Percentiles rank a stretch among this genome's conserved stretches.
Conservation (phyloP, 306 rosid genomes). For the Oemleria cerasiformis region DNA sequence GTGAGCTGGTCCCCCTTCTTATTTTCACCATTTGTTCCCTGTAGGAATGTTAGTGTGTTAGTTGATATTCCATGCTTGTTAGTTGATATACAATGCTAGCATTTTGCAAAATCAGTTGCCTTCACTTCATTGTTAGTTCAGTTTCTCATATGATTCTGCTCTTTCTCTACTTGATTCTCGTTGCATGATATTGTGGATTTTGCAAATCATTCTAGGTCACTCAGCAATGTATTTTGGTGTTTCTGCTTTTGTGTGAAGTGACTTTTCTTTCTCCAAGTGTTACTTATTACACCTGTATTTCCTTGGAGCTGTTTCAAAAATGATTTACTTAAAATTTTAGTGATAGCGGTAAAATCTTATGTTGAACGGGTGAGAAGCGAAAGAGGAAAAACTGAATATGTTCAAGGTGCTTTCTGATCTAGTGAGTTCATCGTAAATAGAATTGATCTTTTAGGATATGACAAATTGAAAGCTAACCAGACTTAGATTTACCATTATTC, state of each 20-base stretch:
- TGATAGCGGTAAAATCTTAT: not conserved
- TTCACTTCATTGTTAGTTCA: not conserved
- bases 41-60: not conserved
- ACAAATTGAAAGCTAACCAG: not conserved
- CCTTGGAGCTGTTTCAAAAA: not conserved
- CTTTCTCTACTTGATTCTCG: not conserved
- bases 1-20: slow-evolving; percentile 29
- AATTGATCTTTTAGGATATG: too few species aligned
- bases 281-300: too few species aligned
- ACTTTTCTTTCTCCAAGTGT: not conserved
- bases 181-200: not conserved
- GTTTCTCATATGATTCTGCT: not conserved
- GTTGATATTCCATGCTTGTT: not conserved
- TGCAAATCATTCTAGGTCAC: not conserved
- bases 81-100: not conserved
- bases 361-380: not conserved
- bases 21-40: not conserved
- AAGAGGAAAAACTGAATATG: not conserved
- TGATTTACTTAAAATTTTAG: too few species aligned
- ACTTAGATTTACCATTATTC: not conserved
- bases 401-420: not conserved
- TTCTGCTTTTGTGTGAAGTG: not conserved
- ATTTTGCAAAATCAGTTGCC: not conserved
- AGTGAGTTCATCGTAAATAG: not conserved
- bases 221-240: not conserved